phyloP scores from a whole-genome alignment of 2,329 filamentous ascomycete genomes.

The Pyricularia pennisetigena region DNA sequence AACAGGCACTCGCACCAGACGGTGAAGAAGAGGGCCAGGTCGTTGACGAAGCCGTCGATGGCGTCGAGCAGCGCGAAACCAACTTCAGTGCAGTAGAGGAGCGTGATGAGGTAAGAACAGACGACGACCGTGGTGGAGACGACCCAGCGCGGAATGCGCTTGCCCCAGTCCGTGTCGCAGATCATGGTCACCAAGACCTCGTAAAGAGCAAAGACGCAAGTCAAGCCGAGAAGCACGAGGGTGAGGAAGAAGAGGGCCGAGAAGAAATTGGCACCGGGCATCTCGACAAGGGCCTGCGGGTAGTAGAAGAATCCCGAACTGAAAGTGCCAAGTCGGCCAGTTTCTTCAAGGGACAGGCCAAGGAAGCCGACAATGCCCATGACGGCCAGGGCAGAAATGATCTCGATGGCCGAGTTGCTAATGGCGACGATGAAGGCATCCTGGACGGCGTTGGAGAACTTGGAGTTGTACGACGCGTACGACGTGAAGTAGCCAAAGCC shows the following conservation, averaged over 20 bases:
- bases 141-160: not conserved
- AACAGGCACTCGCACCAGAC: not conserved
- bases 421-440: not conserved
- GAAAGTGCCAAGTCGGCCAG: not conserved
- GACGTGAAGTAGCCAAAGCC: constrained; percentile 1
- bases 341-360: not conserved
- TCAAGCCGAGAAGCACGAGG: not conserved
- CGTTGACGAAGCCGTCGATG: not conserved
- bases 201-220: not conserved
- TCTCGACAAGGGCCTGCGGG: not conserved
- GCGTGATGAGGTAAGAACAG: not conserved
- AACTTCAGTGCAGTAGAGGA: not conserved
- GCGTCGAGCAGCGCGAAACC: not conserved
- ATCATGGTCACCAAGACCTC: not conserved
- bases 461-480: not conserved
- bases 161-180: not conserved
- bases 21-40: not conserved
- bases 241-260: constrained; percentile 1
- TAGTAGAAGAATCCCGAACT: not conserved
- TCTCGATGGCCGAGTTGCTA: not conserved
- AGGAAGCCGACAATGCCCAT: not conserved
- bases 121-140: not conserved
- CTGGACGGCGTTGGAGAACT: not conserved
- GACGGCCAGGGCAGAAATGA: not conserved
- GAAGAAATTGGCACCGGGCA: not conserved